Base-by-base conservation (phyloP, 179 eudicot genomes). In the Patellifolia procumbens region DNA sequence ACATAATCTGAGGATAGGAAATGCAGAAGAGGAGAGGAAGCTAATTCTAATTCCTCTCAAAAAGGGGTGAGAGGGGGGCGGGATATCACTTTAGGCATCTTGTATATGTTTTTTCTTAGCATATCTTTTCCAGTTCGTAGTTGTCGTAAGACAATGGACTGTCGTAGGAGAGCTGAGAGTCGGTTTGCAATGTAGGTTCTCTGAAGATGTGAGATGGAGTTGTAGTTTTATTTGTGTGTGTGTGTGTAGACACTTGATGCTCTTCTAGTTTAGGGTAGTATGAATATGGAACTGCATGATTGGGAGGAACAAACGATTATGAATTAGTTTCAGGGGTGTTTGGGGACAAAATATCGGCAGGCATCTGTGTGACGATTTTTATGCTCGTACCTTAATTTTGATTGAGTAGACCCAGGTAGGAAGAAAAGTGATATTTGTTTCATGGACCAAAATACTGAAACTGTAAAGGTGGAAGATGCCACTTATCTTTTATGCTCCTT, bases 391-490 rank as follows among this genome's bases (percentile, higher is more conserved):
- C 5, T 51, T 51, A 26, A 16, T 31, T 49, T 32, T 5, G 39
- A 32, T 52, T 26, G 39, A 46, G 35, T 45, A 43, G 59, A 45
- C 56, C 29, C 7, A 53, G 48, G 11, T 67, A 29, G 56, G 49
- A 39, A 76, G 55, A 55, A 26, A 48, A 9, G 34, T n/a, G 28
- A 64, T 61, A 16, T 48, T 48, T 34, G 78, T 62, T 74, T 28
- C 28, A 67, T 37, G 49, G 31, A n/a, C 45, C 24, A 37, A 52
- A 51, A 58, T 51, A 37, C 24, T n/a, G 20, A 42, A 29, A 31
- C 42, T 20, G 31, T 56, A 20, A n/a, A 49, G 73, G 77, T 46
- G 32, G 35, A 62, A 35, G 63, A 53, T 28, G 31, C 39, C 61
- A 34, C 53, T 51, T 52, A 46, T 53, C 68, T 72, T n/a, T 46